Evolutionary conservation across 768 basidiomycete species (phyloP).

Genomic region (Panaeolus papilionaceus): DNA sequence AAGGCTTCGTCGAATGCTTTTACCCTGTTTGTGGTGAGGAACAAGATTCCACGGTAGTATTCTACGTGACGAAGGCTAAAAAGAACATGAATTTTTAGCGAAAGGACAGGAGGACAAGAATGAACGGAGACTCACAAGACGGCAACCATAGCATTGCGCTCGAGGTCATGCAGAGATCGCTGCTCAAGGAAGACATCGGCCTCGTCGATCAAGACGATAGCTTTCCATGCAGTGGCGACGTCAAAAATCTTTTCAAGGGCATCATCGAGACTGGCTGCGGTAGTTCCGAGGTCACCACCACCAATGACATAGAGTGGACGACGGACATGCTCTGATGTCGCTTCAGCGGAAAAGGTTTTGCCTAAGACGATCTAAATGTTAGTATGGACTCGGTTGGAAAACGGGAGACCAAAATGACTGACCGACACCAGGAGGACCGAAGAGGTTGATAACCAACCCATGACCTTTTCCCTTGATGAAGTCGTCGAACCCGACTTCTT

Average conservation of each 20-base stretch:
- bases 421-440: slow-evolving; percentile 66
- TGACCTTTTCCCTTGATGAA: slow-evolving; percentile 71
- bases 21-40: slow-evolving; percentile 62
- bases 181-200: slow-evolving; percentile 79
- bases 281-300: slow-evolving; percentile 61
- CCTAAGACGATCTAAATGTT: slow-evolving; percentile 29
- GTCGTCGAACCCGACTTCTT: slow-evolving; percentile 59
- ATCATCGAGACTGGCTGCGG: slow-evolving; percentile 47
- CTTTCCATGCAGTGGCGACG: slow-evolving; percentile 65
- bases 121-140: slow-evolving; percentile 52
- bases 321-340: slow-evolving; percentile 60
- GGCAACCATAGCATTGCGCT: slow-evolving; percentile 76
- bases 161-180: slow-evolving; percentile 65
- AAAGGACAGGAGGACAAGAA: slow-evolving; percentile 17
- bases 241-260: slow-evolving; percentile 54
- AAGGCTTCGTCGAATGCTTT: slow-evolving; percentile 72
- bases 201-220: slow-evolving; percentile 64
- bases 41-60: slow-evolving; percentile 62
- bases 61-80: slow-evolving; percentile 60
- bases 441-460: slow-evolving; percentile 62
- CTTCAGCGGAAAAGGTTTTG: slow-evolving; percentile 68
- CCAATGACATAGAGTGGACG: slow-evolving; percentile 60
- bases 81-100: slow-evolving; percentile 35
- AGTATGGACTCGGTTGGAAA: not conserved
- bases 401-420: slow-evolving; percentile 24